A percentile compares a stretch with the other conserved stretches of the same genome.
Evolutionary conservation across 176 grass and related monocot genomes (phyloP).

Genomic region (Carex myosuroides): DNA sequence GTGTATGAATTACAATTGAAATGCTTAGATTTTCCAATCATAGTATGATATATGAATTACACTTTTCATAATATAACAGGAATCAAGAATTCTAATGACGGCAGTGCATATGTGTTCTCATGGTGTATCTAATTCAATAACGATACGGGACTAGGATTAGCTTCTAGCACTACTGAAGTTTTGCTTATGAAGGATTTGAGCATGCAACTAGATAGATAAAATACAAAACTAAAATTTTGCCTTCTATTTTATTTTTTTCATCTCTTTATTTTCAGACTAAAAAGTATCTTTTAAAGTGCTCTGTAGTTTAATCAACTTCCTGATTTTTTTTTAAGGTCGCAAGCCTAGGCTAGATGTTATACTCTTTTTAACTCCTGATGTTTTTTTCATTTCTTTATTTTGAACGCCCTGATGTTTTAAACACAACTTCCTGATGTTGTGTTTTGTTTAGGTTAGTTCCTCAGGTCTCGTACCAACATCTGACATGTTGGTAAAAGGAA

Average conservation of each 20-base stretch:
- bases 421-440: neutral
- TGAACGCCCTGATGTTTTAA: no score
- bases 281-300: neutral
- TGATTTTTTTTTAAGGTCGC: neutral
- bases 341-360: no score
- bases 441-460: neutral
- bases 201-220: neutral
- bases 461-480: no score
- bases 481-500: no score
- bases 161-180: neutral
- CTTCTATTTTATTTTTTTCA: neutral
- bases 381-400: no score
- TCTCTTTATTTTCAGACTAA: neutral
- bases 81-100: neutral
- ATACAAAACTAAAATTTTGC: no score
- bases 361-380: no score
- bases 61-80: neutral
- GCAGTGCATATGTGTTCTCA: neutral
- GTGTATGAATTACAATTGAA: no score
- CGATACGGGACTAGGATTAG: neutral
- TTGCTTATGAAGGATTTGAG: neutral
- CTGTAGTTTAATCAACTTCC: neutral
- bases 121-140: neutral
- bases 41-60: neutral
- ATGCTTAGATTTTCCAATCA: no score